These are phyloP conservation scores for Solanum habrochaites DNA, from an alignment of 257 asterid species.

Conservation along the genomic window DNA sequence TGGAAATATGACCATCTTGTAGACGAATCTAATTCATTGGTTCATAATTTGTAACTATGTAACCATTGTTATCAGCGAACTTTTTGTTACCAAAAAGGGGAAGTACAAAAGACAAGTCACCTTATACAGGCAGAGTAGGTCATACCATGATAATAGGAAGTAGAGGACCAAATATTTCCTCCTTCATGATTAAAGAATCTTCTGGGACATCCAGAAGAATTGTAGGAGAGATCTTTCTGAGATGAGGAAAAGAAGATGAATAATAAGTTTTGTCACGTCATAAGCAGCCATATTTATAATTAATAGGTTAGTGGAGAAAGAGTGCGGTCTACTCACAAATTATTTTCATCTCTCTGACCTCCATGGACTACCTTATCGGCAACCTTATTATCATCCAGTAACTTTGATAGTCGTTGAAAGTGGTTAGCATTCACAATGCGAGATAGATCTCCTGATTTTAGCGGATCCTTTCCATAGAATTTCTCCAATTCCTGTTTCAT, in stretches of 20 bases:
- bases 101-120: background rate
- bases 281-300: background rate
- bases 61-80: background rate
- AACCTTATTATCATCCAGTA: conserved; percentile 70
- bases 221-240: conserved; percentile 78
- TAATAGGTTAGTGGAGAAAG: background rate
- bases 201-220: conserved; percentile 62
- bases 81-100: background rate
- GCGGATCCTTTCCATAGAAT: conserved; percentile 74
- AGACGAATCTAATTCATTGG: background rate
- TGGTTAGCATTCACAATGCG: conserved; percentile 59
- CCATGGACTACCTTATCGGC: conserved; percentile 67
- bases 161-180: conserved; percentile 88
- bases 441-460: conserved; percentile 62
- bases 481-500: conserved; percentile 53
- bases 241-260: conserved; percentile 1
- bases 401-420: conserved; percentile 49
- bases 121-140: background rate
- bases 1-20: background rate
- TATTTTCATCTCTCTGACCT: conserved; percentile 59
- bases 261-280: background rate
- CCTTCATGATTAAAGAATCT: conserved; percentile 68
- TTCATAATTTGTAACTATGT: background rate
- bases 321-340: conserved; percentile 44
- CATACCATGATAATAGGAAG: conserved; percentile 80